phyloP scores from a whole-genome alignment of 345 rosid species.

The Salix arbutifolia region DNA sequence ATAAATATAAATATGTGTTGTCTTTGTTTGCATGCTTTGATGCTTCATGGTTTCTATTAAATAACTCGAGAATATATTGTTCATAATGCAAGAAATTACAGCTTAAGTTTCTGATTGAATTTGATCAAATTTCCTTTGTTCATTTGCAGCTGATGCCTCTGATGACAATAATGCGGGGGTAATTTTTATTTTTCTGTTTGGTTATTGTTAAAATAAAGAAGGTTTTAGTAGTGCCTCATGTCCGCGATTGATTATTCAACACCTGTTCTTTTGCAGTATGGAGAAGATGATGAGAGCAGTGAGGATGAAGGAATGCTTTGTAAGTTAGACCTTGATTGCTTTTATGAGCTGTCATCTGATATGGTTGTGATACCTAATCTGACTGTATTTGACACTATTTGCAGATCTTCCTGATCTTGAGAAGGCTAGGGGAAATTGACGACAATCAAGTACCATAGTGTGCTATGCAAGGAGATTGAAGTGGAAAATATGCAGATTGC shows the following conservation, averaged over 20 bases:
- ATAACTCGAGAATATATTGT: neutral
- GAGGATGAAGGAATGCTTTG: slow-evolving; percentile 95
- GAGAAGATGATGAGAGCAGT: slow-evolving; percentile 61
- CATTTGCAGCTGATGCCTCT: slow-evolving; percentile 66
- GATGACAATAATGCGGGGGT: slow-evolving; percentile 56
- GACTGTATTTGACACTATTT: neutral
- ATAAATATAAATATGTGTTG: neutral
- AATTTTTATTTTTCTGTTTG: slow-evolving; percentile 13
- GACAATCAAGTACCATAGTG: neutral
- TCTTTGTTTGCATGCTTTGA: neutral
- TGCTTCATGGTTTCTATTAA: neutral
- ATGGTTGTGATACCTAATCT: neutral
- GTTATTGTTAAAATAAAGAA: neutral
- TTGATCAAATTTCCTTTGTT: slow-evolving; percentile 18
- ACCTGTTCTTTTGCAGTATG: slow-evolving; percentile 44
- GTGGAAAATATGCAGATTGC: neutral
- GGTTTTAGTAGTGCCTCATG: neutral
- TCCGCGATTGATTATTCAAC: neutral
- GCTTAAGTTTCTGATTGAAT: neutral
- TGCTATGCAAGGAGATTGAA: neutral
- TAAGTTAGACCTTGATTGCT: slow-evolving; percentile 39
- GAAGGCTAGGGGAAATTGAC: slow-evolving; percentile 61
- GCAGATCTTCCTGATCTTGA: slow-evolving; percentile 98
- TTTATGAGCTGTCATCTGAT: neutral
- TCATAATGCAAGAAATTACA: neutral